phyloP scores from a whole-genome alignment of 257 asterid genomes.

The Paulownia fortunei region DNA sequence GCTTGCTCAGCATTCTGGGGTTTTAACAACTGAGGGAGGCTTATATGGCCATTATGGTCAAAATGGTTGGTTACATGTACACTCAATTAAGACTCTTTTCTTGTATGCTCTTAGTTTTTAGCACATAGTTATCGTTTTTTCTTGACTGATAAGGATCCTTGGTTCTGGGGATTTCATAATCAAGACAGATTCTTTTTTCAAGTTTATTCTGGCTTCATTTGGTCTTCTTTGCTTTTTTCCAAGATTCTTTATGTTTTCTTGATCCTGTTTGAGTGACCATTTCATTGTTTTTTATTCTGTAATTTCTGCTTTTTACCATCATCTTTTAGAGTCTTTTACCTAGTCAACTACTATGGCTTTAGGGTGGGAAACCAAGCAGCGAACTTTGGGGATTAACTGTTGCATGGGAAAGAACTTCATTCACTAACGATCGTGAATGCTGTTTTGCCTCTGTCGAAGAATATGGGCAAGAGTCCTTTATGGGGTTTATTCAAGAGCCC shows the following conservation, averaged over 20 bases:
- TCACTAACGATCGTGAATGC: conserved; percentile 6
- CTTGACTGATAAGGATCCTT: background rate
- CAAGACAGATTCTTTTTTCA: background rate
- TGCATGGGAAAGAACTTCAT: conserved; percentile 19
- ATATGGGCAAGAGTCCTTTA: conserved; percentile 36
- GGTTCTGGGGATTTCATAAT: conserved; percentile 9
- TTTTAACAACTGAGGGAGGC: conserved; percentile 36
- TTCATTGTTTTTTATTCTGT: too few species aligned
- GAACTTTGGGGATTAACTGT: background rate
- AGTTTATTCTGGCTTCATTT: too few species aligned
- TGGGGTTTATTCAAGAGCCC: conserved; percentile 49
- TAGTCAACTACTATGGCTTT: too few species aligned
- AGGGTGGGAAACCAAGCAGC: background rate
- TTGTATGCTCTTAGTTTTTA: background rate
- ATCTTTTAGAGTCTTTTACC: too few species aligned
- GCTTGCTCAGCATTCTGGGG: conserved; percentile 14
- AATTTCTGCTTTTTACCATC: too few species aligned
- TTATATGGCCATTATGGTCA: conserved; percentile 27
- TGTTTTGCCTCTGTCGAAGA: conserved; percentile 25
- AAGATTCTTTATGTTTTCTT: too few species aligned
- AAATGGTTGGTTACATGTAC: conserved; percentile 17
- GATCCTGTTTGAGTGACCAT: too few species aligned
- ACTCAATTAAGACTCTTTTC: background rate
- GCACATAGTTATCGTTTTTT: background rate
- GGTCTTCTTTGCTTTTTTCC: too few species aligned